Conservation (phyloP, 805 yeast genomes). For the Yarrowia hollandica region DNA sequence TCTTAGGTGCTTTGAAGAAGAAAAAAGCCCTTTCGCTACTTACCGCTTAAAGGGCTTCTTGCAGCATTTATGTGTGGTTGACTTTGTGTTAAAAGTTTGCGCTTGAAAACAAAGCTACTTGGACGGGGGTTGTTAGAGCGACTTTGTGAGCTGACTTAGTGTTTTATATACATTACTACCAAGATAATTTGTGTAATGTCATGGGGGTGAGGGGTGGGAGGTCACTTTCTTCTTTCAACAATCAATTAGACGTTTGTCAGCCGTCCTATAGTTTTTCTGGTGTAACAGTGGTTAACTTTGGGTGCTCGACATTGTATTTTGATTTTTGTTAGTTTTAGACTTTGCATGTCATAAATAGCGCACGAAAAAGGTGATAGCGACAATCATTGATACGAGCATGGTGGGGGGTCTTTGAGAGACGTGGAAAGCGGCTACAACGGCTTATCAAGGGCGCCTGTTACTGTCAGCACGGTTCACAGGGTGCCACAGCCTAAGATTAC, state of each 20-base stretch:
- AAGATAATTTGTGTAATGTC: no score
- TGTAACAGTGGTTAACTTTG: neutral
- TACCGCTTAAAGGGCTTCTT: conserved; percentile 12
- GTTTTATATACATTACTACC: no score
- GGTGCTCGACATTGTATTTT: conserved; percentile 1
- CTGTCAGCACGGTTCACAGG: no score
- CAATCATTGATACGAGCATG: neutral
- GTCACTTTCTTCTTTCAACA: no score
- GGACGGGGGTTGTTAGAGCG: neutral
- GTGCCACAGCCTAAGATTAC: no score
- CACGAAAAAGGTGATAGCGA: conserved; percentile 8
- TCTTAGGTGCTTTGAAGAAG: neutral
- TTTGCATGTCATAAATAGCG: conserved; percentile 22
- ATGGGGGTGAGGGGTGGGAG: no score
- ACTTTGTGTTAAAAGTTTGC: conserved; percentile 22
- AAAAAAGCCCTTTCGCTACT: neutral
- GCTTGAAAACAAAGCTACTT: conserved; percentile 9
- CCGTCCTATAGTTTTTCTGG: conserved; percentile 6
- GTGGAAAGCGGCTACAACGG: neutral
- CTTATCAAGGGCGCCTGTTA: no score
- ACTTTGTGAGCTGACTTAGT: neutral
- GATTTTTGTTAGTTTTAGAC: neutral
- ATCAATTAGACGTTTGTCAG: neutral
- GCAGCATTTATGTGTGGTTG: neutral
- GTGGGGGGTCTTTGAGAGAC: no score